Evolutionary conservation across 805 yeast genomes (phyloP), one percentile per base, ranked within the genome.

Genomic region (Pichia ethanolica): DNA sequence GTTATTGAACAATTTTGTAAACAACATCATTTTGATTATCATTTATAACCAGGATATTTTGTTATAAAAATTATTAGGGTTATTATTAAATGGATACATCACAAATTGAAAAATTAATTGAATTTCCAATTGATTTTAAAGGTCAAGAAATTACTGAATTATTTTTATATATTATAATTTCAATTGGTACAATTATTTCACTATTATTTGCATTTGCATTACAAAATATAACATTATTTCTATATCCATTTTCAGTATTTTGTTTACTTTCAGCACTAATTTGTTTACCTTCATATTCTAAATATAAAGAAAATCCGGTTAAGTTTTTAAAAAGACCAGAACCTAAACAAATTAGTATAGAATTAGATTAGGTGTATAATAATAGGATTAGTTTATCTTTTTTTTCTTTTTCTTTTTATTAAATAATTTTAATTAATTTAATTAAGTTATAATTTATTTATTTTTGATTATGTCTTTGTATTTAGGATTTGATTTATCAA

Each of bases 401-500:
- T 6, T 28, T 28, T 28, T 28, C 5, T 6, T 28, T 28, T 28
- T 28, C 5, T 6, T 28, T 28, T 28, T 28, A 20, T 7, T 20
- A 11, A 5, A 3, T 25, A 26, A n/a, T n/a, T n/a, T n/a, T n/a
- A n/a, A n/a, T n/a, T n/a, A n/a, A n/a, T n/a, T n/a, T n/a, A n/a
- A n/a, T n/a, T n/a, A n/a, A n/a, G n/a, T n/a, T n/a, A n/a, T n/a
- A n/a, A n/a, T n/a, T n/a, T n/a, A n/a, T n/a, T n/a, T n/a, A n/a
- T n/a, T n/a, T n/a, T n/a, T n/a, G n/a, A 43, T n/a, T 5, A 27
- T 34, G 37, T 39, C 55, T 38, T 38, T 72, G 32, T 82, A 67
- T 59, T 65, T 86, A 52, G 97, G 97, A 1, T 79, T 89, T 58
- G 97, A 90, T 63, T 72, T 90, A 30, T 87, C 96, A 1, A 89